Evolutionary conservation across 2,329 filamentous ascomycete genomes (phyloP).

Genomic region (Sclerotinia sclerotiorum): DNA sequence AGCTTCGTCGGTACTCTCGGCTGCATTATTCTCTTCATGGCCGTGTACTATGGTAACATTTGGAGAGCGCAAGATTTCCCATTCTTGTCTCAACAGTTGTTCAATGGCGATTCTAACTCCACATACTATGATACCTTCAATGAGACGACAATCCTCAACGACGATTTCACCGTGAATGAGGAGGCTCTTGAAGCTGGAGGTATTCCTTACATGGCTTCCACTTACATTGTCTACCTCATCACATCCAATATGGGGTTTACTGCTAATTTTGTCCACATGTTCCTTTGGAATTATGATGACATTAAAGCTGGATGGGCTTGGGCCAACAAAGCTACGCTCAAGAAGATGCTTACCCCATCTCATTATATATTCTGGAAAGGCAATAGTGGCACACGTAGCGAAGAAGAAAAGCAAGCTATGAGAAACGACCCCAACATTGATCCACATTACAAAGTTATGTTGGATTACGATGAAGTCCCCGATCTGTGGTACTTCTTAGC

Average conservation of each 20-base stretch:
- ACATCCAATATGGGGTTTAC: conserved; percentile 49
- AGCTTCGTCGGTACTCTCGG: conserved; percentile 39
- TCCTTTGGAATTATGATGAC: conserved; percentile 44
- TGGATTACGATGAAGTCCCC: conserved; percentile 53
- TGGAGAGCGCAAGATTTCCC: conserved; percentile 46
- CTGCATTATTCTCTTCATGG: conserved; percentile 42
- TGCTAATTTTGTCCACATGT: conserved; percentile 48
- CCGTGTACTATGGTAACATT: conserved; percentile 46
- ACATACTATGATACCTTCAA: conserved; percentile 45
- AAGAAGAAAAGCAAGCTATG: conserved; percentile 27
- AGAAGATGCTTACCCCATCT: conserved; percentile 27
- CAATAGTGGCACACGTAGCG: conserved; percentile 16
- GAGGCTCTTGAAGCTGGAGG: conserved; percentile 42
- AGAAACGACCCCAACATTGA: conserved; percentile 37
- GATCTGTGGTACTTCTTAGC: conserved; percentile 58
- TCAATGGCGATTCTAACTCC: conserved; percentile 42
- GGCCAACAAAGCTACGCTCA: conserved; percentile 31
- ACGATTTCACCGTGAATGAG: conserved; percentile 44
- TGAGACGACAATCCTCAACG: conserved; percentile 46
- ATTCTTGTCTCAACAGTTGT: conserved; percentile 47
- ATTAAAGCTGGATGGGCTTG: conserved; percentile 42
- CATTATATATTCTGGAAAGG: conserved; percentile 36
- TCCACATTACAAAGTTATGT: conserved; percentile 47
- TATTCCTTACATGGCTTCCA: conserved; percentile 46
- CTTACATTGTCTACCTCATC: conserved; percentile 46